Percentiles rank a stretch among this genome's conserved stretches.
Conservation (phyloP, 2,329 filamentous ascomycete species). For the Pseudopyricularia javanii region DNA sequence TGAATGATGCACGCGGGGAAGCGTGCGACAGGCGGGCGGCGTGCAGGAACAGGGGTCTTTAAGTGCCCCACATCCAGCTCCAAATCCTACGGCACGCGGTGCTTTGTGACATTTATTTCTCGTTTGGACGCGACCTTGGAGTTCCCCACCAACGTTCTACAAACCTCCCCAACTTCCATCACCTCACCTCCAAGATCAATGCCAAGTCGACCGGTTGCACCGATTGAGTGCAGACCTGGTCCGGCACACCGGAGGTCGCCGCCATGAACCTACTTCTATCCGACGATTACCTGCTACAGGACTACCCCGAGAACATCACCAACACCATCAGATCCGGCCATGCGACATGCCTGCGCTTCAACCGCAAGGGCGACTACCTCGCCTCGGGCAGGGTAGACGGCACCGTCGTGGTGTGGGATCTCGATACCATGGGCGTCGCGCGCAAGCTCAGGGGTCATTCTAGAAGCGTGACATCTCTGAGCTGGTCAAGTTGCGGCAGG, state of each 20-base stretch:
- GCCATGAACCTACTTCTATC: conserved; percentile 48
- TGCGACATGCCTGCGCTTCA: conserved; percentile 68
- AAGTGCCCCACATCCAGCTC: not conserved
- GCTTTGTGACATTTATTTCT: not conserved
- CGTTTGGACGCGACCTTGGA: not conserved
- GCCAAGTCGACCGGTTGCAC: not conserved
- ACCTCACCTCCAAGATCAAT: not conserved
- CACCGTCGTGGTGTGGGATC: conserved; percentile 89
- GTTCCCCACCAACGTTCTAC: not conserved
- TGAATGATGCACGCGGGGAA: not conserved
- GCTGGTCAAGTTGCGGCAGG: conserved; percentile 85
- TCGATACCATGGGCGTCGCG: conserved; percentile 94
- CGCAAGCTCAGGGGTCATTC: conserved; percentile 90
- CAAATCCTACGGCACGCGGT: not conserved
- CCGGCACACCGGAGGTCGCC: not conserved
- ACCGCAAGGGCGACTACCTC: conserved; percentile 85
- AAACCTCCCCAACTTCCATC: not conserved
- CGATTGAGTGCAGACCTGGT: not conserved
- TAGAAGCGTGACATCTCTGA: conserved; percentile 83
- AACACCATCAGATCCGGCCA: conserved; percentile 69
- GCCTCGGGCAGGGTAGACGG: conserved; percentile 91
- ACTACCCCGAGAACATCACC: conserved; percentile 84
- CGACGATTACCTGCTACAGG: conserved; percentile 54
- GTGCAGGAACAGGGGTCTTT: not conserved
- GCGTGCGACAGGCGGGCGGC: not conserved